These are phyloP conservation scores for Rhodosporidiobolus odoratus DNA, from an alignment of 768 basidiomycete genomes.

Conservation along the genomic window DNA sequence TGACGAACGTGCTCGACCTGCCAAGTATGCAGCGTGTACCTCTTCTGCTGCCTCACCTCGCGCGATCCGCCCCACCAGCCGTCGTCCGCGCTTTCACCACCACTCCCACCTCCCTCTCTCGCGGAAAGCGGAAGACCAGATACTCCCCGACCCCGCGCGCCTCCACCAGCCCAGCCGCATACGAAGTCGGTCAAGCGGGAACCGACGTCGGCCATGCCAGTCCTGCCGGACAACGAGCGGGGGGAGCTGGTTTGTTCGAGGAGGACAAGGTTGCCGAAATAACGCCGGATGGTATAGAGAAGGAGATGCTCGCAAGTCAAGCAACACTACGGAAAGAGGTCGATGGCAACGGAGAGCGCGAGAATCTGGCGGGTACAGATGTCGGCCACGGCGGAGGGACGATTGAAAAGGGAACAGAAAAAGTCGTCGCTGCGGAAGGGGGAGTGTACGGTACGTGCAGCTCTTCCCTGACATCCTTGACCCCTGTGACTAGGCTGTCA, in stretches of 20 bases:
- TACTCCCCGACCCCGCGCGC: not conserved
- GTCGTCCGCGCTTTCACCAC: slow-evolving; percentile 12
- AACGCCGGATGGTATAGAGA: slow-evolving; percentile 16
- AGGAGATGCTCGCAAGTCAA: slow-evolving; percentile 13
- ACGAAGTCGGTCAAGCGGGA: slow-evolving; percentile 16
- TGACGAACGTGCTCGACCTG: not conserved
- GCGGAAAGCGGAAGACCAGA: slow-evolving; percentile 6
- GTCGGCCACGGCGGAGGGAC: slow-evolving; percentile 3
- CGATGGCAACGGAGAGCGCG: not conserved
- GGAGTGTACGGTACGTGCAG: not conserved
- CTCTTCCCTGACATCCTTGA: not conserved
- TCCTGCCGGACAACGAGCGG: not conserved
- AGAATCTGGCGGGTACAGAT: slow-evolving; percentile 25
- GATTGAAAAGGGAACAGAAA: not conserved
- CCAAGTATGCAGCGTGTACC: slow-evolving; percentile 4
- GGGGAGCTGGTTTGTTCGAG: slow-evolving; percentile 6
- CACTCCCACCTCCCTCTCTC: slow-evolving; percentile 9
- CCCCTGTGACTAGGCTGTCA: not conserved
- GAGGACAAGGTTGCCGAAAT: not conserved
- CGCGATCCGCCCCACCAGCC: not conserved
- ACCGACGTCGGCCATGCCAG: slow-evolving; percentile 10
- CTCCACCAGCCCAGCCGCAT: not conserved
- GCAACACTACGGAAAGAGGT: not conserved
- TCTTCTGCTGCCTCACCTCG: too few species aligned
- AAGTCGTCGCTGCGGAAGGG: not conserved